Base-by-base conservation (phyloP, 768 basidiomycete genomes). In the Leccinum barrowsii region DNA sequence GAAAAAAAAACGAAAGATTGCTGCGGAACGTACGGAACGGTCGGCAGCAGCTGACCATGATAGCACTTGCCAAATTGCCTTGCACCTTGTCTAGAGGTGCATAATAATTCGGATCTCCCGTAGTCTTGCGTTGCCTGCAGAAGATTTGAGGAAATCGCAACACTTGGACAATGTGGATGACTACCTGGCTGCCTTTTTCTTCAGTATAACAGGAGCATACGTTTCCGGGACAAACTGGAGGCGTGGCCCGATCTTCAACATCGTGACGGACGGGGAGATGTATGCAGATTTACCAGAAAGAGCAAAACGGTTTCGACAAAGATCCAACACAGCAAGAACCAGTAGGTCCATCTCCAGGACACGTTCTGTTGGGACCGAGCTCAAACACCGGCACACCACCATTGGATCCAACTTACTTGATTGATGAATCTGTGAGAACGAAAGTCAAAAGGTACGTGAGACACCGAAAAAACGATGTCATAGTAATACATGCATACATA, bases 321-420 rank as follows among this genome's bases (percentile, higher is more conserved):
- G 1, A 81, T 77, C 92, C 91, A 94, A 21, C 88, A 88, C 2
- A 86, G 59, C 57, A 87, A 68, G 15, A 88, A 72, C 56, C 85
- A 83, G 73, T 86, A 94, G 0, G 89, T 90, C 91, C 90, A 93
- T 59, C 87, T 73, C 89, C 88, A 89, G 49, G 79, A 64, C 1
- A 79, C 60, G 62, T 85, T 75, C 82, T 89, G 50, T 47, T 1
- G 35, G 2, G 34, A 24, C 1, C 11, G n/a, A 19, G 44, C 28
- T 55, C 21, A 15, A 53, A 51, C 63, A 47, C 50, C 54, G 19
- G 24, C 10, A 35, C 7, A 44, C n/a, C 10, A 47, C n/a, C 10
- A 6, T 44, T 21, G n/a, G 26, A 26, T 17, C 28, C 17, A 28
- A 32, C 75, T 54, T 48, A 82, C 83, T 69, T 87, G 81, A 65